Base-by-base conservation (phyloP, 305 asterid genomes). In the Caryopteris hybrid region DNA sequence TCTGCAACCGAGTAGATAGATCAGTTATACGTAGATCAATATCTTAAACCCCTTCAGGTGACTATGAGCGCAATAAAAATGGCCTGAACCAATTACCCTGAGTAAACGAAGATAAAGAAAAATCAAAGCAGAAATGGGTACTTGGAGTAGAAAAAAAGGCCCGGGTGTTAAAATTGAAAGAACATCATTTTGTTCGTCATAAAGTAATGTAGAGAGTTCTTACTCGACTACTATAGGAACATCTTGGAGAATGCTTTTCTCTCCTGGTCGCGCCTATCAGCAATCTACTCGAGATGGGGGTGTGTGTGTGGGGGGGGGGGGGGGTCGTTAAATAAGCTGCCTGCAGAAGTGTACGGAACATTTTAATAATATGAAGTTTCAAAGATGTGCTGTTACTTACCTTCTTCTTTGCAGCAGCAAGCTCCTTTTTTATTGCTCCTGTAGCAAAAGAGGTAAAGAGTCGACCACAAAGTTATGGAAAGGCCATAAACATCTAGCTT, bases 361-460 rank as follows among this genome's bases (percentile, higher is more conserved):
- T 59, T 23, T n/a, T 11, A 6, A 41, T 11, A 2, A 18, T 18
- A 16, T 17, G 45, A 54, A 41, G 29, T 9, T 59, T n/a, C n/a
- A 34, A 61, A 62, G 8, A 57, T 17, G 21, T 7, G 52, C 17
- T 23, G 41, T 36, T 8, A 36, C 7, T 43, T 70, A 88, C 98
- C 98, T 83, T 92, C 83, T 81, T 85, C 84, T 85, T 88, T 66
- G 90, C 87, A 68, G 95, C 83, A 36, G 88, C 83, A 62, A 82
- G 61, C 81, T 92, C 95, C 73, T 78, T 92, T 66, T 84, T 92
- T 48, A 92, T 92, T 69, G 84, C 83, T 36, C 86, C 88, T 84
- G 45, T 2, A 64, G 70, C 66, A 72, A 66, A 62, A 63, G 36
- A 18, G 56, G 55, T 25, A 53, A 57, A 51, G 27, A 46, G 34